phyloP scores from a whole-genome alignment of 129 eudicot genomes.

The Escallonia rubra region DNA sequence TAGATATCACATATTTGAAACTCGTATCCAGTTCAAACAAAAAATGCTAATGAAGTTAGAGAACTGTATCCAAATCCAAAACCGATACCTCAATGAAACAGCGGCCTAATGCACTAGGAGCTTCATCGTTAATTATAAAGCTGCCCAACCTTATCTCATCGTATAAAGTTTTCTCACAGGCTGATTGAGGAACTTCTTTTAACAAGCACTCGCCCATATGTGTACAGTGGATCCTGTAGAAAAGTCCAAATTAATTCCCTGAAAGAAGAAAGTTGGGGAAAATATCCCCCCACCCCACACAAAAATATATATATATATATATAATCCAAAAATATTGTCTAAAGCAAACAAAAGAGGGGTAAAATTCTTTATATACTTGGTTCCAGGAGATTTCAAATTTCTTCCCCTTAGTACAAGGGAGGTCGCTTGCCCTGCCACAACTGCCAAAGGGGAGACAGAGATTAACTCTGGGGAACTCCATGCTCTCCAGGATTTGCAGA shows the following conservation, averaged over 20 bases:
- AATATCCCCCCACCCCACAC: neutral
- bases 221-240: constrained; percentile 71
- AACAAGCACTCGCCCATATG: constrained; percentile 41
- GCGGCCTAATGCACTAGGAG: constrained; percentile 54
- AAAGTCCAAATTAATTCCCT: neutral
- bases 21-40: neutral
- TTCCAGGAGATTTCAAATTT: constrained; percentile 61
- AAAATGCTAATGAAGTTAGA: too few species aligned
- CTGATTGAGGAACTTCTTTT: constrained; percentile 31
- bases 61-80: neutral
- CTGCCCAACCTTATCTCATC: constrained; percentile 54
- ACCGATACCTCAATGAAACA: constrained; percentile 82
- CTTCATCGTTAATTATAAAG: constrained; percentile 39
- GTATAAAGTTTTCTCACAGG: constrained; percentile 28
- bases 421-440: constrained; percentile 77
- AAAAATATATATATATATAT: too few species aligned
- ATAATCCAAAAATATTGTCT: too few species aligned
- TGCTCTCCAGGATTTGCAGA: constrained; percentile 56
- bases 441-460: constrained; percentile 81
- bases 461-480: constrained; percentile 65
- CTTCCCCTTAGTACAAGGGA: constrained; percentile 67
- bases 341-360: too few species aligned
- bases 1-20: neutral
- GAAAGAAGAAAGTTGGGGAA: neutral
- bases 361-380: constrained; percentile 40